Base-by-base conservation (phyloP, 1,284 basidiomycete species). In the Microbotryum intermedium region DNA sequence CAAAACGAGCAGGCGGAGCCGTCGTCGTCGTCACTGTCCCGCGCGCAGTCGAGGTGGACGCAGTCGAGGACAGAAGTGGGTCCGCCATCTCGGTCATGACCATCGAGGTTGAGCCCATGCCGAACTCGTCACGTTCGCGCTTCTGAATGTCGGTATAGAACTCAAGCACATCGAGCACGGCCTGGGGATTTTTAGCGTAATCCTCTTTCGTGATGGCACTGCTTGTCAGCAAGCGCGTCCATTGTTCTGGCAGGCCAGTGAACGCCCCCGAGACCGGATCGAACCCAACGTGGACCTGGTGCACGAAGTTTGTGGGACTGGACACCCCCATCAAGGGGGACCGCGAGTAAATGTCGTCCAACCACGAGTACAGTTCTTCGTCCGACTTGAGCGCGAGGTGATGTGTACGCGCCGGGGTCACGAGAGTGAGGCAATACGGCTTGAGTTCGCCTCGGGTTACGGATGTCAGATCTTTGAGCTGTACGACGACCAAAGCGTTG, bases 71-170 rank as follows among this genome's bases (percentile, higher is more conserved):
- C 34, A 39, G 34, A 9, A 39, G 13, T 39, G 34, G 53, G 21
- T 25, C 44, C n/a, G 13, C 54, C 55, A 65, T 52, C 26, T 63
- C 64, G 6, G 61, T 61, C 64, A 66, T 66, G 28, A 61, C 64
- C 51, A 66, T 50, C 6, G 52, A 52, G 13, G 61, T 51, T 20
- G 59, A 44, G 6, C 64, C 61, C 21, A 66, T 42, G 8, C 65
- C 65, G 53, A 71, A 75, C 29, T 86, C 84, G 70, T 93, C 90
- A 72, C 87, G 77, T 63, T 88, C 88, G n/a, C 87, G 25, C 74
- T 91, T 92, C 78, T 97, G 91, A 70, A 92, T 91, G 73, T 95
- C 90, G 16, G 93, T 97, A 76, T 97, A 97, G 78, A 97, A 98
- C 72, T 97, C 92, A 60, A 98, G 84, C 0, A 97, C 94, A 67